Base-by-base conservation (phyloP, 2,329 filamentous ascomycete species). In the Rhexocercosporidium sp. region DNA sequence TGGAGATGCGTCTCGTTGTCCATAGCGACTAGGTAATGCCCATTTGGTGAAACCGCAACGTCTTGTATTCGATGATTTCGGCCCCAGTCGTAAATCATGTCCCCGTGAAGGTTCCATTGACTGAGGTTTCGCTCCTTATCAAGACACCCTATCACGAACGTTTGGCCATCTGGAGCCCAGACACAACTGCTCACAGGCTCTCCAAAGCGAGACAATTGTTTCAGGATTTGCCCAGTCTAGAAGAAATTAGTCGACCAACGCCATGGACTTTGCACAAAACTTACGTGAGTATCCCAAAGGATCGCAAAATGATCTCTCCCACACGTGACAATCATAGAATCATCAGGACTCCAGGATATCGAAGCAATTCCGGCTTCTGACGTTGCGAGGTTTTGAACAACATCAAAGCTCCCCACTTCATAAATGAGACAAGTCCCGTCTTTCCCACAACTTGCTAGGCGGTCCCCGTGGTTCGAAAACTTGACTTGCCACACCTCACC, bases 401-500 rank as follows among this genome's bases (percentile, higher is more conserved):
- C 81, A 18, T 86, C 81, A 76, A 94, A 97, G 0, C 86, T 86
- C 1, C 82, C 82, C 0, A 92, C 91, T 65, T 96, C 91, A 82
- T 96, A 98, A 66, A 99, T 92, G 64, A 93, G 85, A 57, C 97
- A 90, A 8, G 86, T 84, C 31, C 87, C 88, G 69, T 93, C 92
- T 73, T 87, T 87, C 59, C 95, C 93, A 67, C 93, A 92, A 41
- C 92, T 95, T 1, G 94, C 96, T 65, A 99, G 81, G 73, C 87
- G 91, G 25, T 85, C 87, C 18, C 96, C 96, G 74, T 97, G 90
- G 69, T 97, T 90, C 5, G 95, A 98, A 78, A 97, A 99, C 61
- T 90, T 87, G 12, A 97, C 84, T 75, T 93, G 92, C 94, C 95
- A 99, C 14, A 97, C 91, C 79, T 99, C 95, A 66, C 93, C 92